A percentile compares a stretch with the other conserved stretches of the same genome.
phyloP scores from a whole-genome alignment of 2,329 filamentous ascomycete genomes.

The Aspergillus flavus region DNA sequence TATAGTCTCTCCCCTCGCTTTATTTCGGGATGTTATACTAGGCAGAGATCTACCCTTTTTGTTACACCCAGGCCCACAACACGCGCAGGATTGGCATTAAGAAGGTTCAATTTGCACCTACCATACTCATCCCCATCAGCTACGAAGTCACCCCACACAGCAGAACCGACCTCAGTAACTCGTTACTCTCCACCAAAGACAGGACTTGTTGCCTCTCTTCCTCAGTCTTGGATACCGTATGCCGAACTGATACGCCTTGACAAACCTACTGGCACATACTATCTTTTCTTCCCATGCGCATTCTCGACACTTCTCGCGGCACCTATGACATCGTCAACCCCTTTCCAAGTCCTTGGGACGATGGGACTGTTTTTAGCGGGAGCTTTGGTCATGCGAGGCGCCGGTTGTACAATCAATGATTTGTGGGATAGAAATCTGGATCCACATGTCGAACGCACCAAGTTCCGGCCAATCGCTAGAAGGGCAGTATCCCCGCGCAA shows the following conservation, averaged over 20 bases:
- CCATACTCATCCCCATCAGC: not conserved
- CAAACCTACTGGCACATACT: constrained; percentile 55
- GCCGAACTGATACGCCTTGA: constrained; percentile 57
- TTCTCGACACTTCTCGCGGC: constrained; percentile 51
- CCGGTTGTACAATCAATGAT: constrained; percentile 60
- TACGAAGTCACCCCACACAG: not conserved
- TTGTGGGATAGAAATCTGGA: constrained; percentile 58
- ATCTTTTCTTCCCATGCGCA: constrained; percentile 56
- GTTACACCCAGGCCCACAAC: not conserved
- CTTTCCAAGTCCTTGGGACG: constrained; percentile 41
- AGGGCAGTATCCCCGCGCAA: constrained; percentile 51
- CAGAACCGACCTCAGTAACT: constrained; percentile 22
- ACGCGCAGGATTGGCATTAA: not conserved
- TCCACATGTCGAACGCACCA: constrained; percentile 54
- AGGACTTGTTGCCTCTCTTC: constrained; percentile 50
- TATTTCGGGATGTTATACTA: not conserved
- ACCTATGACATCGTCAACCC: constrained; percentile 37
- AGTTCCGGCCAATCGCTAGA: constrained; percentile 55
- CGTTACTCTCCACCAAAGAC: constrained; percentile 50
- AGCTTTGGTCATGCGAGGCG: constrained; percentile 54
- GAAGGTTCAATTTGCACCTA: not conserved
- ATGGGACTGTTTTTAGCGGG: constrained; percentile 45
- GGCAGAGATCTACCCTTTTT: not conserved
- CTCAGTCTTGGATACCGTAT: constrained; percentile 57
- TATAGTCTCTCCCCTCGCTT: not conserved